Conservation (phyloP, 305 asterid genomes). For the Solanum hybrid region DNA sequence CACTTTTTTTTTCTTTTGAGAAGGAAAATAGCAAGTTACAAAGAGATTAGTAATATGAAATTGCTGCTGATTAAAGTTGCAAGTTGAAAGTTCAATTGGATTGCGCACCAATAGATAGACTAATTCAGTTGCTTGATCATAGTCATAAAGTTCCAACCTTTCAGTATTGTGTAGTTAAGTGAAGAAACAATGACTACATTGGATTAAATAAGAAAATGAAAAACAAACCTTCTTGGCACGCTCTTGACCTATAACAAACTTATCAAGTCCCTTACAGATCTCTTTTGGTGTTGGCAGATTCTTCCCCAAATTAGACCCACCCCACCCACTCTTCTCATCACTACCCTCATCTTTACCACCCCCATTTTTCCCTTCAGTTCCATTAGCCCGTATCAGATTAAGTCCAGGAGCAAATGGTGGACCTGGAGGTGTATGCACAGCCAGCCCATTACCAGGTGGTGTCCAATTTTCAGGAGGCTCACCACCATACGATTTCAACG, state of each 20-base stretch:
- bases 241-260: constrained; percentile 84
- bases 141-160: background rate
- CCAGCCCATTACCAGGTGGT: constrained; percentile 55
- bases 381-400: constrained; percentile 51
- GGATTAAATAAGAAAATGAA: constrained; percentile 1
- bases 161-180: background rate
- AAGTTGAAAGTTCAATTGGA: background rate
- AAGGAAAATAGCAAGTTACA: background rate
- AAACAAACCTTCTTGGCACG: constrained; percentile 73
- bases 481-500: constrained; percentile 58
- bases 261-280: constrained; percentile 79
- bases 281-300: constrained; percentile 83
- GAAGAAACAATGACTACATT: background rate
- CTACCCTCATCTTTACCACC: constrained; percentile 24
- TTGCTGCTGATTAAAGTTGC: background rate
- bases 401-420: constrained; percentile 87
- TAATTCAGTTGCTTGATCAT: background rate
- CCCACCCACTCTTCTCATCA: constrained; percentile 68
- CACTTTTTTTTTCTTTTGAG: background rate
- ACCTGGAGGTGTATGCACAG: constrained; percentile 88
- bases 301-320: constrained; percentile 78
- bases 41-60: background rate
- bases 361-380: constrained; percentile 22
- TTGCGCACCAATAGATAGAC: background rate
- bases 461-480: constrained; percentile 78